These are phyloP conservation scores for Microdochium paspali DNA, from an alignment of 2,329 filamentous ascomycete genomes.

Conservation along the genomic window DNA sequence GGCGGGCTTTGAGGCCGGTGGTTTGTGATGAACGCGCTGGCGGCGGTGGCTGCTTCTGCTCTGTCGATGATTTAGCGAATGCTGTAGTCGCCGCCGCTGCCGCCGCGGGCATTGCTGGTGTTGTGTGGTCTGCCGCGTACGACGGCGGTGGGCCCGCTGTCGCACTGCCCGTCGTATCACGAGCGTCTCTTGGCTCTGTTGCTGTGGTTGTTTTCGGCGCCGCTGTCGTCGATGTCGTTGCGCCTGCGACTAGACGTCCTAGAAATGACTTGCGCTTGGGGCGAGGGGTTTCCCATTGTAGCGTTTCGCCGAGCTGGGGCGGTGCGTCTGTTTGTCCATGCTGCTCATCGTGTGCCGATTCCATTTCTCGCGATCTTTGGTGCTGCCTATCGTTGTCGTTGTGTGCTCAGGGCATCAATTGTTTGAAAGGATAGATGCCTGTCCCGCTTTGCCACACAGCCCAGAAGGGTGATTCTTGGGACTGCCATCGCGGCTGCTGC, in stretches of 20 bases:
- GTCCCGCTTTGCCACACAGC: too few species aligned
- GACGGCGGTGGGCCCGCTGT: neutral
- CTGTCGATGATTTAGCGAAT: too few species aligned
- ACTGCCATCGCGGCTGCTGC: too few species aligned
- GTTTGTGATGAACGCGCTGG: neutral
- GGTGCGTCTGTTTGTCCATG: neutral
- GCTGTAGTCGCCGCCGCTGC: too few species aligned
- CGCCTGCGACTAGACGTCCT: neutral
- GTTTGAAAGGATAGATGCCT: too few species aligned
- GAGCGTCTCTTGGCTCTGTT: too few species aligned
- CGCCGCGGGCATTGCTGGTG: too few species aligned
- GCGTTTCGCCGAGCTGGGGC: neutral
- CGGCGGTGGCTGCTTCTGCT: neutral
- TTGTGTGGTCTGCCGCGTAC: too few species aligned
- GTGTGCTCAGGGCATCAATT: neutral
- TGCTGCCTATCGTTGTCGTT: neutral
- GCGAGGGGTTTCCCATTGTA: neutral
- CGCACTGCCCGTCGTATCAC: too few species aligned
- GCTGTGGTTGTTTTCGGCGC: neutral
- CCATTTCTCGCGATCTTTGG: neutral
- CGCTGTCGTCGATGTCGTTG: neutral
- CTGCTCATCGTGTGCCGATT: neutral
- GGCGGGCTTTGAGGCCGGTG: conserved; percentile 5
- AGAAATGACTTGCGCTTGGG: neutral
- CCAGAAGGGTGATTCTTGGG: too few species aligned